Evolutionary conservation across 306 rosid genomes (phyloP).

Genomic region (Alnus glutinosa): DNA sequence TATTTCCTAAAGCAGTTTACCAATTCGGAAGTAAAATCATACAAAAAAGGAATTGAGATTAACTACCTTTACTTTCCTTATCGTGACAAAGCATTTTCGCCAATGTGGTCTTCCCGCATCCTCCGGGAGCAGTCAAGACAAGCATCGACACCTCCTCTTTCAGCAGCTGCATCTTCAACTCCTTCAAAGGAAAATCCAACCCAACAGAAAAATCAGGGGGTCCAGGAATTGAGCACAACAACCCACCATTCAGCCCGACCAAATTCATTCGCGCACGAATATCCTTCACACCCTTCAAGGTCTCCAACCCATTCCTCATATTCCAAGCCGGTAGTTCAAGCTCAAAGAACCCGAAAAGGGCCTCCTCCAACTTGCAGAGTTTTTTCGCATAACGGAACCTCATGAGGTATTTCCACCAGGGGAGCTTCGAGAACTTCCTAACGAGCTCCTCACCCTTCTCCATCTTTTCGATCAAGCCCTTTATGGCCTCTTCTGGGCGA

Average conservation of each 20-base stretch:
- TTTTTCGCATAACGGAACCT: background rate
- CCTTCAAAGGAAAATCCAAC: constrained; percentile 28
- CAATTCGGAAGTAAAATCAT: background rate
- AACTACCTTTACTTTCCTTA: constrained; percentile 38
- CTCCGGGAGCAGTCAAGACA: constrained; percentile 46
- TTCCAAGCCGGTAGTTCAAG: background rate
- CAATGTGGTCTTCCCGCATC: constrained; percentile 58
- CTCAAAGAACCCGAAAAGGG: background rate
- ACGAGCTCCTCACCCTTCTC: background rate
- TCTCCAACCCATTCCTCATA: constrained; percentile 14
- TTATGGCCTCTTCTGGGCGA: background rate
- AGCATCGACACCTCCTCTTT: constrained; percentile 18
- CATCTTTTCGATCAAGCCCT: background rate
- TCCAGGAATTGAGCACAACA: constrained; percentile 26
- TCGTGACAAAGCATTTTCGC: constrained; percentile 42
- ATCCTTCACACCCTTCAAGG: background rate
- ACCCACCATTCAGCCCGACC: background rate
- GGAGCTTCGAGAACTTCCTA: background rate
- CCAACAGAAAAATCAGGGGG: constrained; percentile 32
- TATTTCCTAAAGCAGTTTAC: background rate
- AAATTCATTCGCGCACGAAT: constrained; percentile 13
- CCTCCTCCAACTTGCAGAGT: constrained; percentile 12
- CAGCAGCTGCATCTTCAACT: constrained; percentile 41
- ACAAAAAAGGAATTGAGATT: background rate
- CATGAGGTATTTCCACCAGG: background rate